These are phyloP conservation scores for Gynostemma pentaphyllum DNA, from an alignment of 306 rosid species.

Conservation along the genomic window DNA sequence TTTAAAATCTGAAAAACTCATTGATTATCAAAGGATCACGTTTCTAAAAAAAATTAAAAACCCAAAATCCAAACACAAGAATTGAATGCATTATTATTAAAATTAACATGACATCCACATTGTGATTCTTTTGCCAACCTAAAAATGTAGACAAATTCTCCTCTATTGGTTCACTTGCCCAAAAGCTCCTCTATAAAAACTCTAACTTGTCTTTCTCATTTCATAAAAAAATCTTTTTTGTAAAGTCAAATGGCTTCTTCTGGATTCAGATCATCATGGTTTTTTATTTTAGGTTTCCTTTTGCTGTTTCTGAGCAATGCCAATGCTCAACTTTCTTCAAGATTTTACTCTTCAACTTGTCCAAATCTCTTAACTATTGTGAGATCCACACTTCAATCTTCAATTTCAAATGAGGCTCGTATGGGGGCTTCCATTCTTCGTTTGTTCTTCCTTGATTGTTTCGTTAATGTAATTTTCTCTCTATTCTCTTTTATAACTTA, in stretches of 20 bases:
- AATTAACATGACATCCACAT: too few relatives aligned
- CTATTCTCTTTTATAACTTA: background rate
- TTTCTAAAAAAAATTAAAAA: too few relatives aligned
- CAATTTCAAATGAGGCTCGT: slow-evolving; percentile 54
- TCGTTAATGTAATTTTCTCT: slow-evolving; percentile 56
- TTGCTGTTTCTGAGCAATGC: slow-evolving; percentile 20
- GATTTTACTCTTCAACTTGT: slow-evolving; percentile 44
- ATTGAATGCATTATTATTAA: too few relatives aligned
- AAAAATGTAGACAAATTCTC: too few relatives aligned
- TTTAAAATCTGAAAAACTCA: too few relatives aligned
- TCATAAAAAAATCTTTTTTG: background rate
- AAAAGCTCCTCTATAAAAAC: background rate
- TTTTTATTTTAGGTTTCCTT: slow-evolving; percentile 22
- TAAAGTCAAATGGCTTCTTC: slow-evolving; percentile 14
- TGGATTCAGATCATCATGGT: slow-evolving; percentile 4
- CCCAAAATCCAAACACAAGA: too few relatives aligned
- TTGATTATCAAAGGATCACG: too few relatives aligned
- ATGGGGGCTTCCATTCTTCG: slow-evolving; percentile 96
- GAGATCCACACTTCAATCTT: slow-evolving; percentile 35
- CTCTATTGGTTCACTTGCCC: too few relatives aligned
- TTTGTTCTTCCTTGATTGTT: slow-evolving; percentile 78
- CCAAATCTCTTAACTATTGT: slow-evolving; percentile 49
- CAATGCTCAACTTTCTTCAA: slow-evolving; percentile 44
- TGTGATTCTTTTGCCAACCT: too few relatives aligned
- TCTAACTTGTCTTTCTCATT: background rate